Conservation (phyloP, 2,329 filamentous ascomycete species). For the Botryotinia narcissicola region DNA sequence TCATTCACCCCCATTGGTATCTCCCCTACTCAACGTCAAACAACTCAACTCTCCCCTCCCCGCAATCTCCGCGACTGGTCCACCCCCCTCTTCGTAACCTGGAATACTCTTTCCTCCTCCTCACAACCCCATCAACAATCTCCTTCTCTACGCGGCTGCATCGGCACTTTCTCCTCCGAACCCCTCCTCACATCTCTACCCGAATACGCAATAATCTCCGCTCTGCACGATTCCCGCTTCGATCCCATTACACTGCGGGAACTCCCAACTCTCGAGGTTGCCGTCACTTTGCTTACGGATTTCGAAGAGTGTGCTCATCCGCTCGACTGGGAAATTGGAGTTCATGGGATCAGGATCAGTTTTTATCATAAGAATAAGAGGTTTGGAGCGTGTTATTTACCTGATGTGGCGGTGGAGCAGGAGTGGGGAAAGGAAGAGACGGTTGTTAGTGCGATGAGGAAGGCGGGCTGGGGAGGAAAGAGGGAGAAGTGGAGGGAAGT, state of each 20-base stretch:
- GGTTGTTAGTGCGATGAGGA: constrained; percentile 83
- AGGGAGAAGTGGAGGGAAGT: constrained; percentile 71
- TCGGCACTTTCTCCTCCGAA: constrained; percentile 85
- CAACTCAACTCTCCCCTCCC: constrained; percentile 26
- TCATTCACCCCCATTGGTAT: constrained; percentile 30
- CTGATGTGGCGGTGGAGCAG: constrained; percentile 87
- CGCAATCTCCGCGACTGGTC: constrained; percentile 41
- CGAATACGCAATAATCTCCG: constrained; percentile 80
- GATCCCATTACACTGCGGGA: constrained; percentile 40
- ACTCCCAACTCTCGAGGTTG: constrained; percentile 58
- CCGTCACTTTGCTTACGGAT: constrained; percentile 79
- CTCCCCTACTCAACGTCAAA: constrained; percentile 24
- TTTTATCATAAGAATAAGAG: constrained; percentile 73
- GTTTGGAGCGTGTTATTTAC: constrained; percentile 86
- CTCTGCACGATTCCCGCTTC: constrained; percentile 53
- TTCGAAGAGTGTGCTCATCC: constrained; percentile 74
- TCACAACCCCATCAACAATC: constrained; percentile 22
- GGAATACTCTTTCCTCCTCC: constrained; percentile 69
- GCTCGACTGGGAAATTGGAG: constrained; percentile 83
- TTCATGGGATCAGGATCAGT: constrained; percentile 81
- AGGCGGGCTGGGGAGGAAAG: constrained; percentile 82
- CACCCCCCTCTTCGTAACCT: constrained; percentile 80
- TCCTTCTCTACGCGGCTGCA: constrained; percentile 78
- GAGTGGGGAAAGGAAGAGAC: constrained; percentile 95
- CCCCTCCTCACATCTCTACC: constrained; percentile 70